phyloP scores from a whole-genome alignment of 2,329 filamentous ascomycete genomes.

The Pseudomassariella vexata region DNA sequence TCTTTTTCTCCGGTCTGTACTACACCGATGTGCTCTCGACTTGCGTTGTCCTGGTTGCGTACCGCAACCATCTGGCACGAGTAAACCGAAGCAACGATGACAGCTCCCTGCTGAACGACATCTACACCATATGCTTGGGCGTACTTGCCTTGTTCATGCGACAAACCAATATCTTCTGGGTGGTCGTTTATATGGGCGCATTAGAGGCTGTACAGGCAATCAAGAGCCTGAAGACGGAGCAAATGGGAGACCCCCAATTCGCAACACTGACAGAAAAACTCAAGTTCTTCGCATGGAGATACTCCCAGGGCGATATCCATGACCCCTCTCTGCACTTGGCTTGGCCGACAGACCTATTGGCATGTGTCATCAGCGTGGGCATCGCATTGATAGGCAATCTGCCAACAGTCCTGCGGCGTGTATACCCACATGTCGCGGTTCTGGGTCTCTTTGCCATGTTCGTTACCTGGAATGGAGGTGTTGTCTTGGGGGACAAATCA shows the following conservation, averaged over 20 bases:
- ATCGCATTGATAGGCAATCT: constrained; percentile 51
- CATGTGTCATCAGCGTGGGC: constrained; percentile 58
- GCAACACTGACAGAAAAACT: constrained; percentile 27
- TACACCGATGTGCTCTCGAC: constrained; percentile 91
- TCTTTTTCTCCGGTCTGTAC: constrained; percentile 94
- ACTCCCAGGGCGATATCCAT: constrained; percentile 47
- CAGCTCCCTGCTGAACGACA: constrained; percentile 28
- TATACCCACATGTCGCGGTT: constrained; percentile 58
- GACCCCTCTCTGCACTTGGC: constrained; percentile 43
- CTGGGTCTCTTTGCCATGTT: constrained; percentile 48
- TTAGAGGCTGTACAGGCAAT: constrained; percentile 48
- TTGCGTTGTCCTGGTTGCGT: constrained; percentile 65
- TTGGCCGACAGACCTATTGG: constrained; percentile 45
- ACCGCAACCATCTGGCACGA: constrained; percentile 49
- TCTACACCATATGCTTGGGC: constrained; percentile 50
- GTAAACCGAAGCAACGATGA: constrained; percentile 23
- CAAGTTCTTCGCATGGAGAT: constrained; percentile 34
- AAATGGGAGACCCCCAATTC: constrained; percentile 23
- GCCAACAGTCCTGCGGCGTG: constrained; percentile 33
- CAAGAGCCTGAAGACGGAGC: constrained; percentile 33
- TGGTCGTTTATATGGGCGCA: constrained; percentile 69
- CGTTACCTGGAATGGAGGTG: constrained; percentile 80
- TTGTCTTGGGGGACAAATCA: constrained; percentile 90
- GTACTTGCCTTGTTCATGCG: constrained; percentile 67
- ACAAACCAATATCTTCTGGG: constrained; percentile 98